Percentiles rank a stretch among this genome's conserved stretches.
Conservation (phyloP, 306 rosid species). For the Benincasa hispida region DNA sequence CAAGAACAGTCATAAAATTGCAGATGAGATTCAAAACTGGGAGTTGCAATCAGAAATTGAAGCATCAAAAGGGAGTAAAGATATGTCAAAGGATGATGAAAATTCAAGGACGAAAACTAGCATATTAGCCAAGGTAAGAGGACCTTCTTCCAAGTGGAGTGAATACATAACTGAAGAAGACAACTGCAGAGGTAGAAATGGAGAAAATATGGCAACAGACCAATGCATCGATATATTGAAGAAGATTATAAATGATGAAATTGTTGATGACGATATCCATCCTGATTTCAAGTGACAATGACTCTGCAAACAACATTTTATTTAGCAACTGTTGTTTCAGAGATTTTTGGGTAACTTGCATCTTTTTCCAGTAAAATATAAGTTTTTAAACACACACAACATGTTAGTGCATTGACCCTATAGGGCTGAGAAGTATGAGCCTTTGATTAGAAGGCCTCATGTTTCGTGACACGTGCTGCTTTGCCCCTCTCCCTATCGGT, state of each 20-base stretch:
- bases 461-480: no score
- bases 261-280: conserved; percentile 66
- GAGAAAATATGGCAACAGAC: neutral
- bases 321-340: no score
- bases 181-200: neutral
- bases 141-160: conserved; percentile 57
- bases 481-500: no score
- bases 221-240: conserved; percentile 10
- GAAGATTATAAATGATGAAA: conserved; percentile 32
- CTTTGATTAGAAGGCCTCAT: no score
- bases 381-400: no score
- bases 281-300: conserved; percentile 48
- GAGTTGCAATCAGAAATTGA: conserved; percentile 1
- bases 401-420: no score
- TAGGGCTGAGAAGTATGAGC: no score
- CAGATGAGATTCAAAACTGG: conserved; percentile 15
- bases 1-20: neutral
- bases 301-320: neutral
- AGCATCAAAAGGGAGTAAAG: conserved; percentile 8
- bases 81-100: conserved; percentile 2
- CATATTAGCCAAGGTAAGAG: conserved; percentile 2
- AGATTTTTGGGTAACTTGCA: no score
- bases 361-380: no score
- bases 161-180: conserved; percentile 33
- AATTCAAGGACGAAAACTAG: neutral